Percentiles rank a stretch among this genome's conserved stretches.
These are phyloP conservation scores for Populus deltoides DNA, from an alignment of 345 rosid species.

Conservation along the genomic window DNA sequence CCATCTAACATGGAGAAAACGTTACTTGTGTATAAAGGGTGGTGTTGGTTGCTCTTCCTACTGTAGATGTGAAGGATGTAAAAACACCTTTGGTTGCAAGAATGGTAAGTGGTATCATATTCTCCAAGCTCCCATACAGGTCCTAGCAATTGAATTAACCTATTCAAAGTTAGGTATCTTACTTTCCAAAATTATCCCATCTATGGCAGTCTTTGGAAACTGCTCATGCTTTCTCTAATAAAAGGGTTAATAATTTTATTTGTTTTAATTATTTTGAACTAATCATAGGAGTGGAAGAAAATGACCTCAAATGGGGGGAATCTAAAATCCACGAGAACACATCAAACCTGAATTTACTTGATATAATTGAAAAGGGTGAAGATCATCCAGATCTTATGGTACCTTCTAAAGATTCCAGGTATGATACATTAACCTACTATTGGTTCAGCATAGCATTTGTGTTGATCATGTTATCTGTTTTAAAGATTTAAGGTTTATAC, in stretches of 20 bases:
- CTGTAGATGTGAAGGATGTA: conserved; percentile 73
- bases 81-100: conserved; percentile 45
- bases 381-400: conserved; percentile 28
- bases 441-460: not conserved
- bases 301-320: conserved; percentile 28
- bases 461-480: not conserved
- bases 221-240: not conserved
- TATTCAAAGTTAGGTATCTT: not conserved
- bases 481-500: not conserved
- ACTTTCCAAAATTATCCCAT: not conserved
- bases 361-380: conserved; percentile 8
- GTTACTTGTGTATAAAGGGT: conserved; percentile 38
- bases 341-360: conserved; percentile 8
- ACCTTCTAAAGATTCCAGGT: conserved; percentile 35
- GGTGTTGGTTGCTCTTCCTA: conserved; percentile 69
- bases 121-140: not conserved
- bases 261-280: not conserved
- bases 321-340: conserved; percentile 21
- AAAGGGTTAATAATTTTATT: not conserved
- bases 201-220: not conserved
- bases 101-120: conserved; percentile 36
- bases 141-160: not conserved
- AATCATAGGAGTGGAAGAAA: conserved; percentile 28
- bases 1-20: conserved; percentile 16
- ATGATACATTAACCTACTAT: not conserved